phyloP scores from a whole-genome alignment of 164 flowering plant genomes.

The Paratinospora sagittata region DNA sequence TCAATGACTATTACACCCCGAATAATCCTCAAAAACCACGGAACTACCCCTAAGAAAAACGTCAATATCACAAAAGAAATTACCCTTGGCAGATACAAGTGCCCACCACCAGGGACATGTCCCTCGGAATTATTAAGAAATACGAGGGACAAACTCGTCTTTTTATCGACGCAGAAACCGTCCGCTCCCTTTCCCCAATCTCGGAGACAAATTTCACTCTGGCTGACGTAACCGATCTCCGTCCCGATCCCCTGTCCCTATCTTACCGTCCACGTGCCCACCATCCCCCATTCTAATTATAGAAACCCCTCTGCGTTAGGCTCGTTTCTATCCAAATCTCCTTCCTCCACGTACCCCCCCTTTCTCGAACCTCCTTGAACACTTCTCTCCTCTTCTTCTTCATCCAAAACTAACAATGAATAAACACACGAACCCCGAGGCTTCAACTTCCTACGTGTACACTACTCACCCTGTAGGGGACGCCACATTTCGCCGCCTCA shows the following conservation, averaged over 20 bases:
- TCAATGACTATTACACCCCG: too few relatives aligned
- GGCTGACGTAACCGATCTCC: slow-evolving; percentile 21
- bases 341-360: slow-evolving; percentile 27
- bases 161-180: not conserved
- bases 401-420: not conserved
- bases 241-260: slow-evolving; percentile 13
- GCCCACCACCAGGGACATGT: not conserved
- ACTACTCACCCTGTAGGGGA: not conserved
- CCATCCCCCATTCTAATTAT: slow-evolving; percentile 3
- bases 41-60: too few relatives aligned
- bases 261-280: slow-evolving; percentile 30
- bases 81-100: too few relatives aligned
- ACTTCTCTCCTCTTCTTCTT: not conserved
- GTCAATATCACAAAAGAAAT: too few relatives aligned
- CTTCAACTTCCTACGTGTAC: slow-evolving; percentile 30
- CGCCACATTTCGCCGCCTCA: slow-evolving; percentile 21
- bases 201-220: slow-evolving; percentile 15
- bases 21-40: too few relatives aligned
- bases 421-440: slow-evolving; percentile 12
- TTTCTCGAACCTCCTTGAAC: slow-evolving; percentile 34
- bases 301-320: slow-evolving; percentile 2
- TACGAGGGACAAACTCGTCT: not conserved
- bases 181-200: slow-evolving; percentile 25
- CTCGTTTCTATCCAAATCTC: slow-evolving; percentile 9
- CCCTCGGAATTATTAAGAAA: not conserved